Conservation (phyloP, 495 filamentous ascomycete genomes). For the Diplogelasinospora grovesii region DNA sequence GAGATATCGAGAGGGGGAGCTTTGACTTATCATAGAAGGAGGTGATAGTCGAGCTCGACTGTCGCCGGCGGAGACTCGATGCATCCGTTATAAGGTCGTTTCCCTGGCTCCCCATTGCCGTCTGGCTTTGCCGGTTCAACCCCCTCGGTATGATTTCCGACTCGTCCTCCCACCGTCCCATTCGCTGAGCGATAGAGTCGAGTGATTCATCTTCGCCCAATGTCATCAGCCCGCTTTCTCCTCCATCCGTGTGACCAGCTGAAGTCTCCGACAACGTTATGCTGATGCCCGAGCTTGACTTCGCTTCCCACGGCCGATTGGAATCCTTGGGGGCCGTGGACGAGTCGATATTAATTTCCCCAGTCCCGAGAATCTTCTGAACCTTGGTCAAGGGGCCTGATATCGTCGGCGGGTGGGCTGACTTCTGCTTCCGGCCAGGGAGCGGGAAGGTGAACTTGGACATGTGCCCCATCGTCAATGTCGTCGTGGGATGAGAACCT, state of each 20-base stretch:
- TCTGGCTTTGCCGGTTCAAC: slow-evolving; percentile 14
- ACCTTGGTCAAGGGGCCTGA: slow-evolving; percentile 35
- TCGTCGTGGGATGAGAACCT: slow-evolving; percentile 2
- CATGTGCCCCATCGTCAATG: slow-evolving; percentile 37
- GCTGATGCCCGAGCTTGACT: slow-evolving; percentile 41
- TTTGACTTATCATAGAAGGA: slow-evolving; percentile 48
- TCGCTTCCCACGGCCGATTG: slow-evolving; percentile 35
- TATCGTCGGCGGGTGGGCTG: slow-evolving; percentile 8
- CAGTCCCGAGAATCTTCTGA: slow-evolving; percentile 38
- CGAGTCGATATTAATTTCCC: slow-evolving; percentile 23
- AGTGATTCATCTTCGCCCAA: slow-evolving; percentile 9
- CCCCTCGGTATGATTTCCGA: slow-evolving; percentile 38
- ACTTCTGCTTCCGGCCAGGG: slow-evolving; percentile 40
- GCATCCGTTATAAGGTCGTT: slow-evolving; percentile 27
- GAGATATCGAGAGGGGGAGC: slow-evolving; percentile 45
- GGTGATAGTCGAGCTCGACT: slow-evolving; percentile 45
- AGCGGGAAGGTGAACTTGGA: slow-evolving; percentile 49
- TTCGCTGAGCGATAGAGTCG: slow-evolving; percentile 8
- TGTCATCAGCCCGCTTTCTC: slow-evolving; percentile 9
- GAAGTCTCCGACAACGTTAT: slow-evolving; percentile 44
- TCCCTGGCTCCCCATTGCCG: slow-evolving; percentile 10
- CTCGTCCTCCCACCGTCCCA: slow-evolving; percentile 38
- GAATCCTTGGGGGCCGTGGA: slow-evolving; percentile 16
- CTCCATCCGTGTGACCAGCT: slow-evolving; percentile 19
- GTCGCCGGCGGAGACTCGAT: slow-evolving; percentile 34